A percentile compares a stretch with the other conserved stretches of the same genome.
phyloP scores from a whole-genome alignment of 768 basidiomycete species.

The Paxillus rubicundulus region DNA sequence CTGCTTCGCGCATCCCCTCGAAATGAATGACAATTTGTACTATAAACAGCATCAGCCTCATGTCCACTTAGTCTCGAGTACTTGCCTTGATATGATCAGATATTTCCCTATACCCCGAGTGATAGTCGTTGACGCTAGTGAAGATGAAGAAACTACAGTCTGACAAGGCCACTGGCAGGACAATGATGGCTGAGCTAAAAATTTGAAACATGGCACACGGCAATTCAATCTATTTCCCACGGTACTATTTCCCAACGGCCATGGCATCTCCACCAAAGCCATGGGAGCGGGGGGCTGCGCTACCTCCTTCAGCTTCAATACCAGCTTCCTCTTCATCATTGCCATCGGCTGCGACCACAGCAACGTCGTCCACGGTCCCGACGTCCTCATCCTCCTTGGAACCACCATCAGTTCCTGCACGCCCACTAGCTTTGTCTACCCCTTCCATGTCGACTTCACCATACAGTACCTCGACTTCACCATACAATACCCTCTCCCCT shows the following conservation, averaged over 20 bases:
- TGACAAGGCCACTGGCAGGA: too few relatives aligned
- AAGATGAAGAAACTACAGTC: neutral
- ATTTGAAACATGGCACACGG: too few relatives aligned
- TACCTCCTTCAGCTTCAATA: conserved; percentile 28
- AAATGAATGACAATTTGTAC: conserved; percentile 17
- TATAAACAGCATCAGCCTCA: neutral
- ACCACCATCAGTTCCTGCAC: conserved; percentile 54
- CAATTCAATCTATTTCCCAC: conserved; percentile 21
- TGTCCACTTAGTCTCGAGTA: neutral
- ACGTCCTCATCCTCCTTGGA: conserved; percentile 25
- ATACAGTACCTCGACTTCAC: conserved; percentile 39
- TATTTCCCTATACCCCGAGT: neutral
- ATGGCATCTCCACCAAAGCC: conserved; percentile 90
- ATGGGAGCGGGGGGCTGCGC: conserved; percentile 67
- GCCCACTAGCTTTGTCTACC: conserved; percentile 53
- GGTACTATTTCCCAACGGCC: conserved; percentile 13
- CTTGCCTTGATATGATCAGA: neutral
- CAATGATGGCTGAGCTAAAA: too few relatives aligned
- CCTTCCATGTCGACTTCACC: conserved; percentile 35
- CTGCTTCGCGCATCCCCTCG: conserved; percentile 16
- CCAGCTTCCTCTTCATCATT: conserved; percentile 27
- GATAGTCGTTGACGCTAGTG: too few relatives aligned
- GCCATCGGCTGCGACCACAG: conserved; percentile 19
- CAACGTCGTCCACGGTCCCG: conserved; percentile 18
- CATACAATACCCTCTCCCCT: conserved; percentile 45